Percentiles rank a stretch among this genome's conserved stretches.
phyloP scores from a whole-genome alignment of 352 stramenopile genomes.

The Globisporangium nagaii region DNA sequence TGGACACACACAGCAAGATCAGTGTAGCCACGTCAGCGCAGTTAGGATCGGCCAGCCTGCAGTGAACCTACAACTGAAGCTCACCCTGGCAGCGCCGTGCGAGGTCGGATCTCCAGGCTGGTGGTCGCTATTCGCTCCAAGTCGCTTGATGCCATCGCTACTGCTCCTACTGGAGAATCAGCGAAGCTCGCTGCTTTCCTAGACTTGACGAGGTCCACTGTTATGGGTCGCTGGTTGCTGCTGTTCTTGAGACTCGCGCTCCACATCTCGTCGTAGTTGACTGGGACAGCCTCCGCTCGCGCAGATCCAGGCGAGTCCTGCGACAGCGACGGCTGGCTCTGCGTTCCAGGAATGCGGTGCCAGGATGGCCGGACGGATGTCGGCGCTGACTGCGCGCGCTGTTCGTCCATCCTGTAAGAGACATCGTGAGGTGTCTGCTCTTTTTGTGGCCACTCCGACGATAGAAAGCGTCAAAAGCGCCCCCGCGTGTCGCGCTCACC shows the following conservation, averaged over 20 bases:
- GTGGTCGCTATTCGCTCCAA: constrained; percentile 26
- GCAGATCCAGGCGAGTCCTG: neutral
- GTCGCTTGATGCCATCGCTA: neutral
- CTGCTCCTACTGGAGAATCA: neutral
- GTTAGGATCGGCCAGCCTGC: neutral
- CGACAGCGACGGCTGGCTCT: constrained; percentile 27
- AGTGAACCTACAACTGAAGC: neutral
- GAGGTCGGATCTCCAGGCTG: constrained; percentile 22
- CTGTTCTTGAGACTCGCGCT: constrained; percentile 39
- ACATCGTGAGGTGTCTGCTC: neutral
- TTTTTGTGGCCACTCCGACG: neutral
- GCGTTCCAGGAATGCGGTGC: constrained; percentile 23
- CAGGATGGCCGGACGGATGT: constrained; percentile 10
- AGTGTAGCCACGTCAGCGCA: too few relatives aligned
- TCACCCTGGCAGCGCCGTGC: constrained; percentile 4
- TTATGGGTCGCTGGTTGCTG: constrained; percentile 3
- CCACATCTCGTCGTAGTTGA: constrained; percentile 67
- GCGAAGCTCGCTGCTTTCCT: constrained; percentile 1
- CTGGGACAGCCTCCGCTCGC: constrained; percentile 1
- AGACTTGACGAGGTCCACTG: constrained; percentile 4
- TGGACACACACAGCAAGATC: neutral
- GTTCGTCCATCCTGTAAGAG: constrained; percentile 18
- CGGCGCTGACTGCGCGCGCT: constrained; percentile 34
- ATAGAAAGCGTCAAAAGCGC: too few relatives aligned
- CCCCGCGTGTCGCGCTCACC: too few relatives aligned